Evolutionary conservation across 1,284 basidiomycete genomes (phyloP).

Genomic region (Apiotrichum gamsii): DNA sequence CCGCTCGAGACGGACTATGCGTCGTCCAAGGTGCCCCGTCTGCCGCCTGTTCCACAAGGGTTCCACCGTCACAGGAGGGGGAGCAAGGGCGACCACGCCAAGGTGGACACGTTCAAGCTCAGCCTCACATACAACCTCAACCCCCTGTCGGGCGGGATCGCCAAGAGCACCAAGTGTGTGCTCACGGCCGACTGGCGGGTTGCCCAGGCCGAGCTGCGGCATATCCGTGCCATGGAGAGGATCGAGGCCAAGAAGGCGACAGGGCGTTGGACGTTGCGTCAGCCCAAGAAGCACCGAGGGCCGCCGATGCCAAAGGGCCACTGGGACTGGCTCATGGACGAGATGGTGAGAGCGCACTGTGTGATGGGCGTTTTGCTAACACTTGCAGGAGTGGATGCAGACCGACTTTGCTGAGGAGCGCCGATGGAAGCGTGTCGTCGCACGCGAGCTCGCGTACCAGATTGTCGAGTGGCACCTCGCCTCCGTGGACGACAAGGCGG

Average conservation of each 20-base stretch:
- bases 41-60: slow-evolving; percentile 29
- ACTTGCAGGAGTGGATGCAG: slow-evolving; percentile 83
- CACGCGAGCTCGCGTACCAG: slow-evolving; percentile 75
- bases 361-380: slow-evolving; percentile 6
- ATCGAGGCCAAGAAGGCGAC: slow-evolving; percentile 77
- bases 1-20: slow-evolving; percentile 35
- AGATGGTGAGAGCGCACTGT: slow-evolving; percentile 62
- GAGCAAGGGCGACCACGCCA: slow-evolving; percentile 24
- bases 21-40: slow-evolving; percentile 24
- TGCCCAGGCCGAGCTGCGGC: slow-evolving; percentile 66
- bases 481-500: slow-evolving; percentile 59
- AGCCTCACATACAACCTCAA: slow-evolving; percentile 31
- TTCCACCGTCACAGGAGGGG: slow-evolving; percentile 18
- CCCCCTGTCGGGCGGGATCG: slow-evolving; percentile 30
- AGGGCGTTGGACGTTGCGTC: slow-evolving; percentile 85
- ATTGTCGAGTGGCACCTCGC: slow-evolving; percentile 83
- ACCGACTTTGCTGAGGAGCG: slow-evolving; percentile 91
- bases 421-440: slow-evolving; percentile 82
- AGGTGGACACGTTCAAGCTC: slow-evolving; percentile 32
- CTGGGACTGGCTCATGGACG: slow-evolving; percentile 94
- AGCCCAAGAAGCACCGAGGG: slow-evolving; percentile 87
- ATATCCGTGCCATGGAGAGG: slow-evolving; percentile 72
- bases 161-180: slow-evolving; percentile 36
- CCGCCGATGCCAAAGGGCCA: slow-evolving; percentile 78
- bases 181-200: slow-evolving; percentile 48